Evolutionary conservation across 2,329 filamentous ascomycete genomes (phyloP), one percentile per base, ranked within the genome.

Genomic region (Tolypocladium cylindrosporum): DNA sequence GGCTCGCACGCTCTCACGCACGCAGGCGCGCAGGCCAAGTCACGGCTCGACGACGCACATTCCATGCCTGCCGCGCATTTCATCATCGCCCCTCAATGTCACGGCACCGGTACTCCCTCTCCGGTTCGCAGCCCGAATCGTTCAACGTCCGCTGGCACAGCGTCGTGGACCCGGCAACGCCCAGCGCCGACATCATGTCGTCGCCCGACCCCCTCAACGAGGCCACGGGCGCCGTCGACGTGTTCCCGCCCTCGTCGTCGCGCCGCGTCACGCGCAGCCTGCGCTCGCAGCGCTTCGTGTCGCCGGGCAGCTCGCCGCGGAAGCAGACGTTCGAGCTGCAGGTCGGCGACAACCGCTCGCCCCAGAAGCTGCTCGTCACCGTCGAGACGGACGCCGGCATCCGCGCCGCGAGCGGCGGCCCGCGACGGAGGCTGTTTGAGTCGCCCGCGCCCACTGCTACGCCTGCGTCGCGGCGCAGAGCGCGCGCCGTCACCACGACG

Each of bases 281-380:
- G 52, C 69, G 71, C 21, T 71, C 75, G 14, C 68, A 69, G 59
- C 68, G 71, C 36, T 72, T 77, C 61, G 60, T 71, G 27, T 70
- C 75, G 39, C 65, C 75, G 58, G 65, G 62, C 42, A 60, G 61
- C 19, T 83, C 81, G 48, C 81, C 82, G 43, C 73, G 79, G 54
- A 84, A 82, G 70, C 80, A 78, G 65, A 82, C 74, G 51, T 83
- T 83, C 61, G 77, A 82, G 67, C 75, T 84, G 40, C 79, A 83
- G 61, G 79, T 81, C 34, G 80, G 81, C 53, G 72, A 79, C 62
- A 72, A 74, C 42, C 67, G 67, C 52, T 75, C 79, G 53, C 79
- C 81, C 3, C 79, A 83, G 66, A 76, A 74, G 58, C 72, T 84
- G 50, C 72, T 75, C 51, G 80, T 83, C 56, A 84, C 82, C 11